Evolutionary conservation across 1,139 yeast species (phyloP).

Genomic region (Geotrichum citri-aurantii): DNA sequence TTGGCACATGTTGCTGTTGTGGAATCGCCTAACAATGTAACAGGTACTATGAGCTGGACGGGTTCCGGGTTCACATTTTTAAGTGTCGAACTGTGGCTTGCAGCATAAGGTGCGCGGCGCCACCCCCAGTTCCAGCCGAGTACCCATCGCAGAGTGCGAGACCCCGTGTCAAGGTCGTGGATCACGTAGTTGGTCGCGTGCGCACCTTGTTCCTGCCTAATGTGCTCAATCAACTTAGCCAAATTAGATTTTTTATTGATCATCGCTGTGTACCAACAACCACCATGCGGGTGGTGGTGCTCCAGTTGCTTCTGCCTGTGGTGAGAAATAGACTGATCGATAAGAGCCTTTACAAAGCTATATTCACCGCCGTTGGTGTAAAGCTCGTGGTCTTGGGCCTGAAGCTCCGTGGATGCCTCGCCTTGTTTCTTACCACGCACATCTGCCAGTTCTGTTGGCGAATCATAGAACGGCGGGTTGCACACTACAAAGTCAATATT

Average conservation of each 20-base stretch:
- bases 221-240: conserved; percentile 22
- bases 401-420: conserved; percentile 21
- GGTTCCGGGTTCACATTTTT: conserved; percentile 10
- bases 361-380: conserved; percentile 42
- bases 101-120: conserved; percentile 15
- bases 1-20: conserved; percentile 18
- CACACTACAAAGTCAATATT: conserved; percentile 37
- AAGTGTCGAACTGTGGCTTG: conserved; percentile 14
- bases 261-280: conserved; percentile 40
- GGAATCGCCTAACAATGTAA: not conserved
- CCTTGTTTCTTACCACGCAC: conserved; percentile 19
- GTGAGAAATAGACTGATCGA: not conserved
- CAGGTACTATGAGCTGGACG: not conserved
- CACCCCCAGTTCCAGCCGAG: conserved; percentile 38
- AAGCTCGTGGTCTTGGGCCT: conserved; percentile 35
- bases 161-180: conserved; percentile 27
- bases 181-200: conserved; percentile 30
- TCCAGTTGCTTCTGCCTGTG: not conserved
- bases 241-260: conserved; percentile 37
- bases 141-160: conserved; percentile 39
- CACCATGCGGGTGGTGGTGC: not conserved
- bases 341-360: conserved; percentile 30
- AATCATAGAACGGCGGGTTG: conserved; percentile 45
- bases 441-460: conserved; percentile 32
- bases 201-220: conserved; percentile 19